Base-by-base conservation (phyloP, 768 basidiomycete species). In the Mycena belliarum region DNA sequence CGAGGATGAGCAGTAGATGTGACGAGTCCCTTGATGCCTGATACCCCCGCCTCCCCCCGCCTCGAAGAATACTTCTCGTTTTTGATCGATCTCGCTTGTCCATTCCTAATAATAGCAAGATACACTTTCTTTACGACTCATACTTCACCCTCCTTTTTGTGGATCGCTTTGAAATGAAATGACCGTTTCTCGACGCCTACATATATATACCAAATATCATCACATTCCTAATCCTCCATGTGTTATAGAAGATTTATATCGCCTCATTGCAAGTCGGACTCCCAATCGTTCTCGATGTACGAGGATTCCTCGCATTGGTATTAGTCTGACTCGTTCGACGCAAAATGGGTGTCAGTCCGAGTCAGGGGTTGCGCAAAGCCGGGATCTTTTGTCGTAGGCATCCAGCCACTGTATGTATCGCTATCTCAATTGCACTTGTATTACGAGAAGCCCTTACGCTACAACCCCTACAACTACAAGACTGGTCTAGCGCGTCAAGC, bases 1-100 rank as follows among this genome's bases (percentile, higher is more conserved):
- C 6, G 88, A 88, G 54, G 88, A 89, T 55, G 84, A 89, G 52
- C 42, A 55, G 52, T 60, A 55, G 49, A 60, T 15, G 20, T 32
- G 32, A n/a, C n/a, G n/a, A n/a, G 43, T 42, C 49, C 49, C 24
- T 11, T 50, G 42, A 57, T 50, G 55, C 40, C 47, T 18, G 9
- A 57, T 50, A 50, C n/a, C n/a, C n/a, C n/a, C n/a, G n/a, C n/a
- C n/a, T n/a, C n/a, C n/a, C 33, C 55, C 55, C 35, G 29, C 10
- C 49, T 43, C 42, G 33, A 49, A 57, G 50, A 57, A 57, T 52
- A 32, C 29, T 52, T 16, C 18, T 20, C 15, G 21, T 12, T 21
- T 35, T 55, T 35, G 46, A 47, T 28, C 37, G 37, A 33, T 15
- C 41, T 46, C 12, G 43, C 32, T 44, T 42, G 23, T 28, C 48